A percentile compares a stretch with the other conserved stretches of the same genome.
These are phyloP conservation scores for Salix caprea DNA, from an alignment of 345 rosid genomes.

Conservation along the genomic window DNA sequence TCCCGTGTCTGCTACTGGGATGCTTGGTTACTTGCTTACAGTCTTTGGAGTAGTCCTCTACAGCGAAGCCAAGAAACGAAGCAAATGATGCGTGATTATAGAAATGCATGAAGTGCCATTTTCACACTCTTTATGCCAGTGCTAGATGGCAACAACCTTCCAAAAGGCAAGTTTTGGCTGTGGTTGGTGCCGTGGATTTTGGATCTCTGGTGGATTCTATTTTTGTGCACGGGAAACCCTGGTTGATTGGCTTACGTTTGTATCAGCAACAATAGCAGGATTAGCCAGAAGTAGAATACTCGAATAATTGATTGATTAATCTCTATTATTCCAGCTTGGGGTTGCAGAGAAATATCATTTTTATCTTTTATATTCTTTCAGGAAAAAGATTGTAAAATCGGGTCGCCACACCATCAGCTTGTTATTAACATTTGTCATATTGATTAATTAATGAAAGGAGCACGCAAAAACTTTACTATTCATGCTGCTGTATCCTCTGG, in stretches of 20 bases:
- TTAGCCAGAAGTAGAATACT: constrained; percentile 33
- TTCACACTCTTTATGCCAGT: constrained; percentile 21
- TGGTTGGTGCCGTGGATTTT: constrained; percentile 29
- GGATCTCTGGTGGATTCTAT: constrained; percentile 13
- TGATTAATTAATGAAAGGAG: constrained; percentile 49
- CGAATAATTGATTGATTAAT: constrained; percentile 36
- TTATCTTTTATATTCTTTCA: constrained; percentile 39
- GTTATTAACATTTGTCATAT: constrained; percentile 49
- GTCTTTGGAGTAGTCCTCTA: constrained; percentile 89
- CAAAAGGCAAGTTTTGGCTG: constrained; percentile 11
- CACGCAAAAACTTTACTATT: constrained; percentile 5
- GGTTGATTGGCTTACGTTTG: constrained; percentile 33
- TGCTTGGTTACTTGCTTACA: constrained; percentile 92
- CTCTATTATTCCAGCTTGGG: constrained; percentile 33
- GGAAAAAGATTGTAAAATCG: constrained; percentile 37
- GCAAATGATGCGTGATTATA: constrained; percentile 44
- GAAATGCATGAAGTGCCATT: background rate
- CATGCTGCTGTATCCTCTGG: background rate
- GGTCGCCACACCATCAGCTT: constrained; percentile 33
- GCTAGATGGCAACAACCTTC: constrained; percentile 20
- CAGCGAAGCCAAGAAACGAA: constrained; percentile 96
- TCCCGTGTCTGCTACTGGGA: constrained; percentile 96
- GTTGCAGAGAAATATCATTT: constrained; percentile 32
- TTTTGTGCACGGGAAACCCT: constrained; percentile 28
- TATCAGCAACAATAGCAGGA: constrained; percentile 44